Evolutionary conservation across 768 basidiomycete species (phyloP).

Genomic region (Pulveroboletus sp.): DNA sequence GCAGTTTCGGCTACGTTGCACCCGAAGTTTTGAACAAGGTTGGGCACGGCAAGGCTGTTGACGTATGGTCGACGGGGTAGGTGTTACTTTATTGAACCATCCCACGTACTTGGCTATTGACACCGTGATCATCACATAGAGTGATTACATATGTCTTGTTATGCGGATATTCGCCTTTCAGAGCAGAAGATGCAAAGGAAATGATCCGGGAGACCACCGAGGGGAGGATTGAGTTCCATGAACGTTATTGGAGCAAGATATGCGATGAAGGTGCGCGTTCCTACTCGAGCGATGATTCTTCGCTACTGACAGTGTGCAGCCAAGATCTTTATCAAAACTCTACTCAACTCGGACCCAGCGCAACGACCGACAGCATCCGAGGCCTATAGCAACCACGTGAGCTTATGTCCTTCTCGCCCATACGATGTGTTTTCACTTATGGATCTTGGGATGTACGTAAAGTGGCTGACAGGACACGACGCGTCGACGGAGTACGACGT

Average conservation of each 20-base stretch:
- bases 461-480: constrained; percentile 73
- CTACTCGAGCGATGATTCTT: not conserved
- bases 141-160: constrained; percentile 93
- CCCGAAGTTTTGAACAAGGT: constrained; percentile 78
- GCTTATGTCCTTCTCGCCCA: constrained; percentile 17
- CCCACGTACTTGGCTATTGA: not conserved
- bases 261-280: constrained; percentile 55
- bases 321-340: constrained; percentile 71
- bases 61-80: constrained; percentile 91
- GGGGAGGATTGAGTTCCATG: constrained; percentile 87
- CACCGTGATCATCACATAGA: constrained; percentile 34
- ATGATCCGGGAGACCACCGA: constrained; percentile 81
- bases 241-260: constrained; percentile 91
- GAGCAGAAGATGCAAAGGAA: constrained; percentile 70
- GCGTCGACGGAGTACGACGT: constrained; percentile 74
- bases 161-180: constrained; percentile 94
- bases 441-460: not conserved
- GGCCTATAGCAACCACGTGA: constrained; percentile 63
- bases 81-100: constrained; percentile 17
- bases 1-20: constrained; percentile 86
- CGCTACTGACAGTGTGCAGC: constrained; percentile 40
- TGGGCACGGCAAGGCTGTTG: constrained; percentile 91
- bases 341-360: constrained; percentile 68
- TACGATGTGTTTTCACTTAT: not conserved
- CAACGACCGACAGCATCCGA: constrained; percentile 69